Evolutionary conservation across 148 eudicot species (phyloP), one percentile per base, ranked within the genome.

Genomic region (Rheum nobile): DNA sequence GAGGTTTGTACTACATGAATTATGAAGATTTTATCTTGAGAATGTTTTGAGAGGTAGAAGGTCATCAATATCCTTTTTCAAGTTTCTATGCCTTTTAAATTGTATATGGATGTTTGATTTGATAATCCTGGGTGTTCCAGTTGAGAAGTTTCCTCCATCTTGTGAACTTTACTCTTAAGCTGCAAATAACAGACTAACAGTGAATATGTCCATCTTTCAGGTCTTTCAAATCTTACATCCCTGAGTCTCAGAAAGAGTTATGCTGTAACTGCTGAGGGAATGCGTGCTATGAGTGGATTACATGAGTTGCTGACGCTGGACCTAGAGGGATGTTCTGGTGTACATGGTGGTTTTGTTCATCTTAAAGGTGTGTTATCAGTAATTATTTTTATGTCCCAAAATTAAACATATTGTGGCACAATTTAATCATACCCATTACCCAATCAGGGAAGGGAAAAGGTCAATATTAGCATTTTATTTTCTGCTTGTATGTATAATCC

Each of bases 261-360:
- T 69, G 77, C 54, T 54, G 41, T 79, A 24, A 79, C 77, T 57
- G 81, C 81, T 48, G 43, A 70, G 42, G 77, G 77, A 59, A 74
- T 79, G 77, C 68, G 77, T 74, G 67, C 75, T 35, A 31, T 80
- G 75, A 59, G 76, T 22, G 50, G 77, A 19, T 71, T 70, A 13
- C 38, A 67, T 50, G 75, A 75, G 73, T 63, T 76, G 57, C 14
- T 42, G 42, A 22, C 71, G 37, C 71, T 79, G 59, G 81, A 79
- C 75, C 57, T 79, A 71, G 81, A 79, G 28, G 67, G 81, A 59
- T 79, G 81, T 67, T 72, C 77, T 41, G 81, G 71, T 19, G 75
- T 79, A 39, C 81, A 79, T 75, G 81, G 71, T 70, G 81, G 81
- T 31, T 72, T 79, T 74, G 75, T 79, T 74, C 77, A 79, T 79